A percentile compares a stretch with the other conserved stretches of the same genome.
phyloP scores from a whole-genome alignment of 768 basidiomycete genomes.

The Hortiboletus flavorubellus region DNA sequence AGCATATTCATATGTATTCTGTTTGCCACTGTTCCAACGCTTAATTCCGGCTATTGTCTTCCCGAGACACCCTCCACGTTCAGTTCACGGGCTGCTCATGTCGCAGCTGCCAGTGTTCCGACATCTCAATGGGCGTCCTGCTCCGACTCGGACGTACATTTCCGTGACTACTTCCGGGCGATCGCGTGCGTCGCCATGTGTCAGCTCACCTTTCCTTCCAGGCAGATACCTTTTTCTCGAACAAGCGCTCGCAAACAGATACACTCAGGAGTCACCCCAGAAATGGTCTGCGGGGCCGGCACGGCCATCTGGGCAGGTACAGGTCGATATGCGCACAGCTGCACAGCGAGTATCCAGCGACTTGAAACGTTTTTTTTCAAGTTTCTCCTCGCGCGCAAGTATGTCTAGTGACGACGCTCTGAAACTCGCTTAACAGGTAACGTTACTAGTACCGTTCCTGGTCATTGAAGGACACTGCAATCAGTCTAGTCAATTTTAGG shows the following conservation, averaged over 20 bases:
- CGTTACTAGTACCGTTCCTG: slow-evolving; percentile 9
- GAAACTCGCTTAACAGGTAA: slow-evolving; percentile 14
- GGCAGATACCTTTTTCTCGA: neutral
- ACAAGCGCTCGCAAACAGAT: neutral
- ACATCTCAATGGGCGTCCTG: neutral
- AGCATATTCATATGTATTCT: neutral
- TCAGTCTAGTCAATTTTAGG: too few species aligned
- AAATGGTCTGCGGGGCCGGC: neutral
- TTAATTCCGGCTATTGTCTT: neutral
- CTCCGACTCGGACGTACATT: neutral
- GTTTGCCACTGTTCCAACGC: neutral
- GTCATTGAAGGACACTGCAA: neutral
- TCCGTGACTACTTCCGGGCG: neutral
- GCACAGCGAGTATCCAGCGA: neutral
- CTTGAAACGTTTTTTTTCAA: slow-evolving; percentile 12
- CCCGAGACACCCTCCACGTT: neutral
- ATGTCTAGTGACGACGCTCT: neutral
- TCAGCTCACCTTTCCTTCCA: neutral
- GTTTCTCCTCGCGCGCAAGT: neutral
- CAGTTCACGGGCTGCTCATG: too few species aligned
- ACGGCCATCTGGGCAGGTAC: neutral
- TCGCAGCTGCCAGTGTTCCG: neutral
- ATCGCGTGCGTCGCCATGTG: neutral
- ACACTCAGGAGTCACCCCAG: neutral
- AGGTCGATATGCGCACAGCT: neutral